Base-by-base conservation (phyloP, 2,329 filamentous ascomycete species). In the Nannizzia gypsea region DNA sequence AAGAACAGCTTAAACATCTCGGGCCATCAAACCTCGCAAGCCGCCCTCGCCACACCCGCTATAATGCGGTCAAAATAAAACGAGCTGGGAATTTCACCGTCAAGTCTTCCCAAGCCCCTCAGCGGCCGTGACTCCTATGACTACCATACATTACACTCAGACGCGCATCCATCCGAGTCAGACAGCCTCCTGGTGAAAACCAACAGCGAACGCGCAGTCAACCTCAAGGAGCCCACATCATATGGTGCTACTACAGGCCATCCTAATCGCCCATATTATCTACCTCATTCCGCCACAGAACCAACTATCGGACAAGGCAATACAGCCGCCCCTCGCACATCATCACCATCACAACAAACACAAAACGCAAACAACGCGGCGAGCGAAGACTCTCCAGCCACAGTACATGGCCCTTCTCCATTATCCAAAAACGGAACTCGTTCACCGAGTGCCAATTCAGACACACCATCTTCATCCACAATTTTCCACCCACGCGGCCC, bases 61-160 rank as follows among this genome's bases (percentile, higher is more conserved):
- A 82, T 69, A 78, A 78, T 60, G 79, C 78, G 8, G 83, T 86
- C 63, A 86, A 85, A 70, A 85, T 86, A 70, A 86, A 86, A 69
- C 83, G 82, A 13, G 81, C 77, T 13, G 67, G 67, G 69, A 50
- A 73, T 64, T 76, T 73, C 8, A 26, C 31, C 62, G 17, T 34
- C 59, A 3, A 31, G 42, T 34, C 44, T 57, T 20, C 24, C 38
- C 44, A 50, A 6, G 50, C 26, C 3, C 3, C 6, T 26, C 11
- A 58, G 24, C 8, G 24, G 11, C 3, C 38, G 38, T 9, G 62
- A 64, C 3, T 54, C 26, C 15, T 34, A 31, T 54, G 60, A 76
- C 70, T 6, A 77, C 72, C 2, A 74, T 28, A 17, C 40, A n/a
- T n/a, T n/a, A 22, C 20, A 26, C 20, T 44, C 28, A 15, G 40